Percentiles rank a stretch among this genome's conserved stretches.
phyloP scores from a whole-genome alignment of 805 yeast species.

The Torulaspora maleeae region DNA sequence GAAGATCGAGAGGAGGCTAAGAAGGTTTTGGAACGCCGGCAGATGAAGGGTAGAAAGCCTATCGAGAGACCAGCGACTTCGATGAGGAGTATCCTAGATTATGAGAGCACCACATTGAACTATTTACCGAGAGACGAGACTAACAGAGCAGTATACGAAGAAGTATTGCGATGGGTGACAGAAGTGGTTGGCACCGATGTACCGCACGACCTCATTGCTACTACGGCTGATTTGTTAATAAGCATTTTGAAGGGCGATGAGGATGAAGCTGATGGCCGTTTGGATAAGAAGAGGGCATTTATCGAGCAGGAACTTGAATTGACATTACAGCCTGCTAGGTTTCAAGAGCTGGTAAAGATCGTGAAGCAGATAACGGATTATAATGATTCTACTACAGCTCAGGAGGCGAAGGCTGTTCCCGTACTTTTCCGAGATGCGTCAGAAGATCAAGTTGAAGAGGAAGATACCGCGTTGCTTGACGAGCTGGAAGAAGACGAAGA shows the following conservation, averaged over 20 bases:
- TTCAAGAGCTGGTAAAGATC: slow-evolving; percentile 43
- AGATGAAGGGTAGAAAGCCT: slow-evolving; percentile 1
- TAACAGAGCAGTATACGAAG: slow-evolving; percentile 48
- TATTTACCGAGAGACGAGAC: slow-evolving; percentile 61
- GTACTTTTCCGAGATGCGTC: slow-evolving; percentile 46
- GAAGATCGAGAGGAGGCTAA: slow-evolving; percentile 15
- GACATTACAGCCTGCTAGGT: slow-evolving; percentile 33
- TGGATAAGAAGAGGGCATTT: slow-evolving; percentile 41
- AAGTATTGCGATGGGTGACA: slow-evolving; percentile 57
- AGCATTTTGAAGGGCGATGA: slow-evolving; percentile 20
- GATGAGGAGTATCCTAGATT: slow-evolving; percentile 33
- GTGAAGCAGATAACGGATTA: slow-evolving; percentile 52
- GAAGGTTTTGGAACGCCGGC: slow-evolving; percentile 10
- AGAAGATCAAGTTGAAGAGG: slow-evolving; percentile 24
- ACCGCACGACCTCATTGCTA: slow-evolving; percentile 61
- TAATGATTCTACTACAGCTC: slow-evolving; percentile 9
- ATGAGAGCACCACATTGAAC: slow-evolving; percentile 44
- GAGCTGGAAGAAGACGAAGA: slow-evolving; percentile 24
- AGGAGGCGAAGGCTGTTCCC: slow-evolving; percentile 38
- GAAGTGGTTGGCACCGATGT: slow-evolving; percentile 59
- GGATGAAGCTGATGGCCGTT: slow-evolving; percentile 14
- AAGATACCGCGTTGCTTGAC: slow-evolving; percentile 9
- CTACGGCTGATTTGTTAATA: slow-evolving; percentile 28
- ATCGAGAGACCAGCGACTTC: background rate
- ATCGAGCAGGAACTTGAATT: slow-evolving; percentile 46